Base-by-base conservation (phyloP, 2,329 filamentous ascomycete species). In the Paradendryphiella salina region DNA sequence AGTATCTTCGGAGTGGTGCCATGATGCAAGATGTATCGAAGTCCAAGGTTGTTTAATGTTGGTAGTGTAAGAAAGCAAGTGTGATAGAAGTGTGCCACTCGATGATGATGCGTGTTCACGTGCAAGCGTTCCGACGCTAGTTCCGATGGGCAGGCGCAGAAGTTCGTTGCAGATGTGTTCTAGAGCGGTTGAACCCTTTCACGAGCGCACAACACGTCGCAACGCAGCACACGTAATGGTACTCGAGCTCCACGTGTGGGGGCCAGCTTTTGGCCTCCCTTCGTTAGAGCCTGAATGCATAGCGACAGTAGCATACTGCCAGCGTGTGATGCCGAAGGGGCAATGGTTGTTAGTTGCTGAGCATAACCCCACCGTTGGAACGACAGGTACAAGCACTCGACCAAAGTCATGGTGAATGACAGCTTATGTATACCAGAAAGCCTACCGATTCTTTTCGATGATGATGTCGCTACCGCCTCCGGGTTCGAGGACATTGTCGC, bases 211-310 rank as follows among this genome's bases (percentile, higher is more conserved):
- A 10, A 32, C 28, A 23, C 37, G 33, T 31, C 36, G 33, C 43
- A 40, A 42, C 39, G 32, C 33, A 40, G 32, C 31, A 40, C 37
- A 36, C 39, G 32, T 33, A 11, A 52, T 82, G 78, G 78, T 84
- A 57, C 76, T 90, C 40, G 84, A 93, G 75, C 83, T 99, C 53
- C 88, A 96, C 75, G 82, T 96, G 67, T 96, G 92, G 87, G 92
- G 92, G 41, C 86, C 90, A 46, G 92, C 89, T 33, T 96, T 96
- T 72, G 86, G 85, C 33, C 83, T 96, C 36, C 87, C 93, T 11
- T 97, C 94, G 35, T 88, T 97, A 65, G 92, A 97, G 67, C 80
- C 93, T 37, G 89, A 96, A 77, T 97, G 92, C 70, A 83, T 96
- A 54, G 92, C 92, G 21, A 81, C 87, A 35, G 85, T 96, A 60